phyloP scores from a whole-genome alignment of 1,139 yeast genomes.

The Eremothecium sinecaudum region DNA sequence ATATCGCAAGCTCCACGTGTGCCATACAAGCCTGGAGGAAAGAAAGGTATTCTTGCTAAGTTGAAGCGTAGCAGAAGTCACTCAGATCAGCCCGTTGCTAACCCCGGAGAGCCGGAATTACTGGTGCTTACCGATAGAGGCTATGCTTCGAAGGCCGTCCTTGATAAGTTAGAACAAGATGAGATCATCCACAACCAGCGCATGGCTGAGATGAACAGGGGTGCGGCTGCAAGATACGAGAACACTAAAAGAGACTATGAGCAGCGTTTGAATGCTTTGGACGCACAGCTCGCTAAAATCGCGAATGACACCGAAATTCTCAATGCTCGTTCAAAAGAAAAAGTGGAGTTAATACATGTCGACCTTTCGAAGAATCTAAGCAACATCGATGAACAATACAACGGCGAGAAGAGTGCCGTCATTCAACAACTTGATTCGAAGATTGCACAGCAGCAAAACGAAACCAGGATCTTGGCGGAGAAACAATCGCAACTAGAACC shows the following conservation, averaged over 20 bases:
- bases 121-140: slow-evolving; percentile 24
- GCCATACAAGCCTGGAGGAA: background rate
- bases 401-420: slow-evolving; percentile 19
- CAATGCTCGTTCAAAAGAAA: slow-evolving; percentile 19
- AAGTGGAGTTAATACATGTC: slow-evolving; percentile 22
- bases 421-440: slow-evolving; percentile 23
- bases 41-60: slow-evolving; percentile 9
- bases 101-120: slow-evolving; percentile 26
- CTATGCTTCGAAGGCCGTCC: slow-evolving; percentile 24
- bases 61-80: slow-evolving; percentile 10
- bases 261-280: slow-evolving; percentile 15
- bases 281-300: slow-evolving; percentile 18
- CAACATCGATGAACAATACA: slow-evolving; percentile 19
- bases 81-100: slow-evolving; percentile 20
- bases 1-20: background rate
- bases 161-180: slow-evolving; percentile 24
- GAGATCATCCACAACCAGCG: slow-evolving; percentile 17
- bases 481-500: slow-evolving; percentile 19
- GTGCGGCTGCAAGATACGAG: slow-evolving; percentile 15
- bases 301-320: slow-evolving; percentile 19
- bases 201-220: slow-evolving; percentile 13
- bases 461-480: slow-evolving; percentile 17
- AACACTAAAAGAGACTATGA: slow-evolving; percentile 17
- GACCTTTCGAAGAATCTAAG: slow-evolving; percentile 19
- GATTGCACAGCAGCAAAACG: slow-evolving; percentile 19